Evolutionary conservation across 495 filamentous ascomycete species (phyloP), one percentile per base, ranked within the genome.

Genomic region (Sporormia fimetaria): DNA sequence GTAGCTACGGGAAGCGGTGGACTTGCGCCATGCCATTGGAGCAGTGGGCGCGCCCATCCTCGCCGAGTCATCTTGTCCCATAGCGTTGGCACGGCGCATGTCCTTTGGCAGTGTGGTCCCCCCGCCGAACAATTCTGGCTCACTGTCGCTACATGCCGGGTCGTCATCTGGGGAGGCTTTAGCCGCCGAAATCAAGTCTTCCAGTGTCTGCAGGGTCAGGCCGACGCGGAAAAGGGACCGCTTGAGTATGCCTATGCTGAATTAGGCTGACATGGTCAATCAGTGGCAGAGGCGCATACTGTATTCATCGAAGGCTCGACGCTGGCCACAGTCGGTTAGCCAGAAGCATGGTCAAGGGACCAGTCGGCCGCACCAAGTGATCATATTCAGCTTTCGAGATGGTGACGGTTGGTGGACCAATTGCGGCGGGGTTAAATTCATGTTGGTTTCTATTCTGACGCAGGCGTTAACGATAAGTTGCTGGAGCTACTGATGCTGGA

Each of bases 181-280:
- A 31, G 62, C 51, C 49, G 46, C 43, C 17, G 38, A 36, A 21
- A 49, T 39, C 15, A 55, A 30, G 29, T 40, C 76, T 56, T 72
- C 65, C 27, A 87, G 59, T 14, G 70, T 75, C 33, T 76, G 74
- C 24, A 67, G 60, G 2, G 69, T 67, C 35, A 84, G 66, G 2
- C 80, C 80, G 21, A 74, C 76, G 37, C 65, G 67, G 36, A 76
- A 59, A 9, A 87, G 70, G 37, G 75, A 75, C 3, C 65, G 67
- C 37, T 66, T 72, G 23, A 87, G 64, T 37, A 73, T 76, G 40
- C 65, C 79, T 84, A 38, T 34, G 10, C 33, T 9, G 16, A 11
- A 8, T 12, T 17, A 22, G 27, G 2, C 25, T 10, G 18, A 6
- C 15, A 18, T 33, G 11, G 11, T 39, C 6, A 6, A 39, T 6